Conservation (phyloP, 1,139 yeast genomes). For the Yamadazyma conglobata region DNA sequence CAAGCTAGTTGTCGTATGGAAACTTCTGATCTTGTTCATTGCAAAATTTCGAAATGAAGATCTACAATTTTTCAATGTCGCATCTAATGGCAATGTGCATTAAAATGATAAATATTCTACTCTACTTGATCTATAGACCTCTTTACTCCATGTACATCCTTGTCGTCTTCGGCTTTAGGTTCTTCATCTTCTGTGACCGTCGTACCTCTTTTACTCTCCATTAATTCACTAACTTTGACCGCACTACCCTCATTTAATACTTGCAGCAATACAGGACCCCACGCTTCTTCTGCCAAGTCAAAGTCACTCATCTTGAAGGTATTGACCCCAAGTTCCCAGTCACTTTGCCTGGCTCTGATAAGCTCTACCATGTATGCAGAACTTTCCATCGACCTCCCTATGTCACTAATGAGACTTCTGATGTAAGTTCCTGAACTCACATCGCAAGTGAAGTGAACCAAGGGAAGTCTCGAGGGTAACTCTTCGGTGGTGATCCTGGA, state of each 20-base stretch:
- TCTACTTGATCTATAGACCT: slow-evolving; percentile 15
- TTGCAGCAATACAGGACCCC: slow-evolving; percentile 62
- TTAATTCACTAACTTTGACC: slow-evolving; percentile 25
- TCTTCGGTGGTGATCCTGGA: slow-evolving; percentile 7
- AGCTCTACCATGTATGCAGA: slow-evolving; percentile 89
- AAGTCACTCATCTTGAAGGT: slow-evolving; percentile 70
- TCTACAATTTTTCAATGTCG: slow-evolving; percentile 1
- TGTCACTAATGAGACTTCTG: slow-evolving; percentile 82
- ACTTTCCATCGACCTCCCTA: slow-evolving; percentile 76
- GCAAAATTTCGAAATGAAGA: neutral
- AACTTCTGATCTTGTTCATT: slow-evolving; percentile 4
- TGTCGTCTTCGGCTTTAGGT: slow-evolving; percentile 14
- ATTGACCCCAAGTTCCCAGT: slow-evolving; percentile 73
- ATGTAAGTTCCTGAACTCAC: slow-evolving; percentile 97
- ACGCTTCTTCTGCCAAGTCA: slow-evolving; percentile 52
- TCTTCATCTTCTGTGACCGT: slow-evolving; percentile 2
- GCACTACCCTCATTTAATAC: slow-evolving; percentile 41
- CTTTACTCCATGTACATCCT: slow-evolving; percentile 8
- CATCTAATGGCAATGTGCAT: no score
- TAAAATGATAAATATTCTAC: no score
- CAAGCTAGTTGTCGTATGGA: slow-evolving; percentile 3
- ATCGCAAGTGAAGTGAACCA: slow-evolving; percentile 66
- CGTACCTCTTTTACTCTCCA: slow-evolving; percentile 10
- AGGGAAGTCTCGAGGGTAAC: slow-evolving; percentile 38
- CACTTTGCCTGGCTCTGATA: slow-evolving; percentile 70